Evolutionary conservation across 495 filamentous ascomycete species (phyloP).

Genomic region (Aspergillus nanangensis): DNA sequence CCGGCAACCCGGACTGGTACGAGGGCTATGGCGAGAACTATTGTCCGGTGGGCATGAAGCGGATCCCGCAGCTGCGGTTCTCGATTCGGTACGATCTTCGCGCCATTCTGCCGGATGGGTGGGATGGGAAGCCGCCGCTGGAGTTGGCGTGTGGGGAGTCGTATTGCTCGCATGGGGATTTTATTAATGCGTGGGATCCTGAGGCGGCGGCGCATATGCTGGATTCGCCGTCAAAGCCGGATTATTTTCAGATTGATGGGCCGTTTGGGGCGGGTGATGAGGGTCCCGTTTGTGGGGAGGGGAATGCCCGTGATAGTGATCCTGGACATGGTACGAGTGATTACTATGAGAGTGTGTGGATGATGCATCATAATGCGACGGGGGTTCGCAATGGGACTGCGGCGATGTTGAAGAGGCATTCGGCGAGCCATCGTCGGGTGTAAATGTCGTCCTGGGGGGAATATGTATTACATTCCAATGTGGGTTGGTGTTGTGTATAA

Average conservation of each 20-base stretch:
- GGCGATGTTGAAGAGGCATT: no score
- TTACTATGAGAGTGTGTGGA: slow-evolving; percentile 8
- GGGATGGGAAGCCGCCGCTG: slow-evolving; percentile 12
- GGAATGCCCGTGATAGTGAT: slow-evolving; percentile 6
- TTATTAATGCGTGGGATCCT: slow-evolving; percentile 18
- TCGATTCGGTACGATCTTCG: slow-evolving; percentile 17
- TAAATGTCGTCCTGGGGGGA: no score
- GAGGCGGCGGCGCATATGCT: slow-evolving; percentile 19
- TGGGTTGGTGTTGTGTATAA: no score
- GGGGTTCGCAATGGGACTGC: no score
- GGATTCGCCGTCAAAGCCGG: neutral
- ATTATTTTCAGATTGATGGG: slow-evolving; percentile 12
- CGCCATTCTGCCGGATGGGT: slow-evolving; percentile 12
- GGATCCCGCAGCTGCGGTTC: slow-evolving; percentile 15
- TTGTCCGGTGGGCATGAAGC: slow-evolving; percentile 12
- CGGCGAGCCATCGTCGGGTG: no score
- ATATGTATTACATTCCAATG: no score
- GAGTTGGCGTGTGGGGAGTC: slow-evolving; percentile 13
- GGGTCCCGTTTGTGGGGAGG: slow-evolving; percentile 4
- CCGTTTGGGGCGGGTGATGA: slow-evolving; percentile 2
- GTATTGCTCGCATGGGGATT: slow-evolving; percentile 17
- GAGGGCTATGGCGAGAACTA: slow-evolving; percentile 9
- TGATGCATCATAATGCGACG: no score
- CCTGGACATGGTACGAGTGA: slow-evolving; percentile 8
- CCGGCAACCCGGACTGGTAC: slow-evolving; percentile 7